Evolutionary conservation across 1,139 yeast genomes (phyloP), one percentile per base, ranked within the genome.

Genomic region (Saccharomyces hybrid): DNA sequence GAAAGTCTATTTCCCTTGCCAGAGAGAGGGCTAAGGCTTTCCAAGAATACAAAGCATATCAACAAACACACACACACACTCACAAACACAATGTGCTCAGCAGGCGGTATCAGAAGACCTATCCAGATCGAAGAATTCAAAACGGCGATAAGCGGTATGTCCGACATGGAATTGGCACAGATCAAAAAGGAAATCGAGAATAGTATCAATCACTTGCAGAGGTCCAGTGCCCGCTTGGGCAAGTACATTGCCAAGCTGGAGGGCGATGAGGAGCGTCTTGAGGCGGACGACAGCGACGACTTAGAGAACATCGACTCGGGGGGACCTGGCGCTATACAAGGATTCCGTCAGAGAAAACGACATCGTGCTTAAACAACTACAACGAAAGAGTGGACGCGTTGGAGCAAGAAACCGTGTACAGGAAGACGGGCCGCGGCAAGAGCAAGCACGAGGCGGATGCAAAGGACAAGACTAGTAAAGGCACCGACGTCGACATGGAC

Each of bases 111-210:
- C 31, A 63, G 59, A 54, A 66, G 68, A 56, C 77, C 78, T 14
- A 69, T 74, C 29, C 69, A 72, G 32, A 62, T 74, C 21, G 61
- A 65, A 12, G 77, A 74, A 51, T 75, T 75, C 63, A 62, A 58
- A 49, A 56, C 63, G 1, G 74, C 74, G 3, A 71, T 74, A 47
- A 63, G 64, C 32, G 74, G 71, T 7, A 55, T 73, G 51, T 57
- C 74, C 0, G 65, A 61, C 27, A 66, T 61, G 2, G 74, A 73
- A 53, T 55, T 75, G 47, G 32, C 57, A 2, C 55, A 60, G 4
- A 61, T 72, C 16, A 60, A 64, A 41, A 52, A 57, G 8, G 71
- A 69, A 51, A 59, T 75, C 11, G 59, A 58, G 41, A 67, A 65
- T 47, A 72, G 76, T 27, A 61, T 72, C 41, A 50, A 55, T 12